These are phyloP conservation scores for Aspergillus bridgeri DNA, from an alignment of 495 filamentous ascomycete species.

Conservation along the genomic window DNA sequence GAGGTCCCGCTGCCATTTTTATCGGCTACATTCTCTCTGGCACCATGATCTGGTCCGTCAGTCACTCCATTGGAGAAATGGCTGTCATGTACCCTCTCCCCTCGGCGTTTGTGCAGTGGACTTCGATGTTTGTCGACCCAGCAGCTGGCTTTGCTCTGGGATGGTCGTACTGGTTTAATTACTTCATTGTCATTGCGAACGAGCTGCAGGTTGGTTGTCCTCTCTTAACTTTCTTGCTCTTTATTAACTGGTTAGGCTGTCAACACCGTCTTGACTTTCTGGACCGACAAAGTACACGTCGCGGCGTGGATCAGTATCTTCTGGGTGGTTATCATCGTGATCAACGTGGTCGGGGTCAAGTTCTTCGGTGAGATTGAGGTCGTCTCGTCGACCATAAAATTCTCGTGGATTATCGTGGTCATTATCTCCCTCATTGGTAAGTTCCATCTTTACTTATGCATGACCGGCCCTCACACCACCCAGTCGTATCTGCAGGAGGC, in stretches of 20 bases:
- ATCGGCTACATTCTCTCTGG: slow-evolving; percentile 46
- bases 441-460: slow-evolving; percentile 9
- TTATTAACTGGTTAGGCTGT: slow-evolving; percentile 28
- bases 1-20: slow-evolving; percentile 34
- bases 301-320: slow-evolving; percentile 49
- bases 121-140: slow-evolving; percentile 44
- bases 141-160: slow-evolving; percentile 49
- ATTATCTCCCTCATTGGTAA: slow-evolving; percentile 33
- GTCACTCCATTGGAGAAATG: slow-evolving; percentile 44
- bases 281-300: slow-evolving; percentile 42
- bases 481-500: slow-evolving; percentile 54
- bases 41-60: slow-evolving; percentile 33
- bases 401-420: slow-evolving; percentile 42
- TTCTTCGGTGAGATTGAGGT: slow-evolving; percentile 57
- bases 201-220: slow-evolving; percentile 34
- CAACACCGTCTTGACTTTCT: slow-evolving; percentile 57
- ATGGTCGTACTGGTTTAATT: slow-evolving; percentile 49
- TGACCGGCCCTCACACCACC: slow-evolving; percentile 11
- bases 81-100: slow-evolving; percentile 54
- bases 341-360: slow-evolving; percentile 45
- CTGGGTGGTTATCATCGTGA: slow-evolving; percentile 37
- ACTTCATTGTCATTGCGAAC: slow-evolving; percentile 43
- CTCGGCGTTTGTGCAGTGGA: slow-evolving; percentile 48
- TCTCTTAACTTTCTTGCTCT: background rate
- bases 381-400: slow-evolving; percentile 45